Base-by-base conservation (phyloP, 768 basidiomycete species). In the Kondoa subrosea region DNA sequence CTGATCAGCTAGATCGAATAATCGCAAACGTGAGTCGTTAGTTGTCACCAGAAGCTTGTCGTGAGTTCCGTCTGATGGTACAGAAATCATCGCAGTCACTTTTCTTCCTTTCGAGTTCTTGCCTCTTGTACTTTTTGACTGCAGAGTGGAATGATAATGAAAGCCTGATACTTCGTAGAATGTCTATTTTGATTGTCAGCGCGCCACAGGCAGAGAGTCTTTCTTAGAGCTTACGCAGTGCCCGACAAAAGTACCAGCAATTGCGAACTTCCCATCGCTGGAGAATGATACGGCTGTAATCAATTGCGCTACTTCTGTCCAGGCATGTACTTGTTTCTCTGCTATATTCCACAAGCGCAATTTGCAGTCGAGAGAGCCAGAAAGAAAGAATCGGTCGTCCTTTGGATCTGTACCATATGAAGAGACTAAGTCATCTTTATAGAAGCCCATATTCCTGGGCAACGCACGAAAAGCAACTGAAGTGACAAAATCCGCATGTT, bases 371-470 rank as follows among this genome's bases (percentile, higher is more conserved):
- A 74, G 64, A 1, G 70, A 71, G 17, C 75, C 75, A 1, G 68
- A 70, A 26, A 75, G 68, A 64, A 76, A 76, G 71, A 72, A 76
- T 1, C 74, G 69, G 65, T 76, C 75, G 66, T 76, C 74, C 32
- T 70, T 69, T 0, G 71, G 64, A 29, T 66, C n/a, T n/a, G n/a
- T n/a, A n/a, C n/a, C 60, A 17, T 56, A 25, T 15, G 56, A 25
- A 56, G 56, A 25, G 56, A 56, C 15, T 15, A 15, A 56, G 25
- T 56, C 56, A 56, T 15, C 16, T 15, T 15, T 15, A 25, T 15
- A 15, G 56, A 56, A 25, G 56, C 56, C 16, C 25, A 15, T 15
- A 25, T 25, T 15, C 56, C 59, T 66, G 17, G 68, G 74, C 63
- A 73, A n/a, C n/a, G n/a, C n/a, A n/a, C n/a, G 74, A 67, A 76